Evolutionary conservation across 202 grass and related monocot genomes (phyloP).

Genomic region (Panicum virgatum): DNA sequence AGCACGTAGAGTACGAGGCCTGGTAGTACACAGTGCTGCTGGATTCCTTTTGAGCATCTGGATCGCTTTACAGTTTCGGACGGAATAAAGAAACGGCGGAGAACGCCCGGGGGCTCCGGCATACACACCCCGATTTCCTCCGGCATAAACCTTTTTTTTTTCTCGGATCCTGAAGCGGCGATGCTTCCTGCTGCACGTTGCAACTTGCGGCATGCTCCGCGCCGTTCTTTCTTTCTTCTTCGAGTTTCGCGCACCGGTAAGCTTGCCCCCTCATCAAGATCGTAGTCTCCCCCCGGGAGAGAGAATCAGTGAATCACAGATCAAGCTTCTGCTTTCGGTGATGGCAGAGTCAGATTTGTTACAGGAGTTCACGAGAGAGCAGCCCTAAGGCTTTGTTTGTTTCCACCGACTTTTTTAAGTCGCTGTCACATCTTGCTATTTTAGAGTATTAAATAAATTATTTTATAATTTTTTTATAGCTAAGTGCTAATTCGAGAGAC

Average conservation of each 20-base stretch:
- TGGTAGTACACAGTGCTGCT: neutral
- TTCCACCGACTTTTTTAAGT: no score
- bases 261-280: no score
- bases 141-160: neutral
- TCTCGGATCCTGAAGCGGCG: slow-evolving; percentile 1
- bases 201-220: neutral
- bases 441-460: no score
- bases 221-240: neutral
- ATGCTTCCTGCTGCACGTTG: neutral
- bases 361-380: neutral
- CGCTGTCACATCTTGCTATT: no score
- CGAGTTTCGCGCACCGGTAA: neutral
- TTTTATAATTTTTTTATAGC: no score
- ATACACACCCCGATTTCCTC: slow-evolving; percentile 36
- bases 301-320: no score
- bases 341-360: neutral
- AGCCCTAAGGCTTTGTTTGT: no score
- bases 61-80: slow-evolving; percentile 17
- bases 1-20: no score
- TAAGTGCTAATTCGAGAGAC: no score
- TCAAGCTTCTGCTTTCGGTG: neutral
- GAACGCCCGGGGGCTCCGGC: neutral
- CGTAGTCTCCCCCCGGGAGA: neutral
- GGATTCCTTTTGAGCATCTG: neutral
- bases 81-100: slow-evolving; percentile 12